Conservation (phyloP, 306 rosid genomes). For the Amphicarpaea edgeworthii region DNA sequence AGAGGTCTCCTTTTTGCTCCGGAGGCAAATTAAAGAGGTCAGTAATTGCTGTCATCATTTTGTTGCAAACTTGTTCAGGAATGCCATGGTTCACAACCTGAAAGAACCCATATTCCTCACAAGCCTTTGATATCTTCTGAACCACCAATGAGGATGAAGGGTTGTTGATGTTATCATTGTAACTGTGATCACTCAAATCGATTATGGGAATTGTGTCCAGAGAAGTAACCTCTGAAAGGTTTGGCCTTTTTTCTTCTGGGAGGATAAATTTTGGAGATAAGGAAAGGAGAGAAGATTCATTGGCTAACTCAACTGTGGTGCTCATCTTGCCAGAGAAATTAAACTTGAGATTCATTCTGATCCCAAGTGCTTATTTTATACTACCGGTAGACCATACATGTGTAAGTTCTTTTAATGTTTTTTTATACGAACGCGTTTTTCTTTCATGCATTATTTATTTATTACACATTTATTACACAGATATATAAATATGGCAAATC, state of each 20-base stretch:
- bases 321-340: constrained; percentile 29
- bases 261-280: constrained; percentile 50
- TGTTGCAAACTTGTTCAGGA: constrained; percentile 48
- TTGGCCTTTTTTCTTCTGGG: constrained; percentile 55
- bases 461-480: too few relatives aligned
- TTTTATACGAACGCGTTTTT: too few relatives aligned
- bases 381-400: too few relatives aligned
- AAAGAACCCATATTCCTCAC: constrained; percentile 61
- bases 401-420: too few relatives aligned
- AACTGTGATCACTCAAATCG: constrained; percentile 42
- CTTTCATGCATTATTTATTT: too few relatives aligned
- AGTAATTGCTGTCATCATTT: constrained; percentile 40
- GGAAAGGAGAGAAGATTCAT: constrained; percentile 42
- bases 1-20: constrained; percentile 43
- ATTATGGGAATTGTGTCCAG: constrained; percentile 56
- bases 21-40: constrained; percentile 55
- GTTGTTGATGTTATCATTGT: neutral
- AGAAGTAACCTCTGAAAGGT: constrained; percentile 50
- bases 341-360: constrained; percentile 22
- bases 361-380: too few relatives aligned
- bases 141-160: constrained; percentile 40
- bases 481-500: too few relatives aligned
- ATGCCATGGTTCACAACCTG: constrained; percentile 63
- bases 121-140: constrained; percentile 53
- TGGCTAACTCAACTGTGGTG: constrained; percentile 44